Evolutionary conservation across 169 alveolate species (phyloP), one percentile per base, ranked within the genome.

Genomic region (Plasmodium blacklocki): DNA sequence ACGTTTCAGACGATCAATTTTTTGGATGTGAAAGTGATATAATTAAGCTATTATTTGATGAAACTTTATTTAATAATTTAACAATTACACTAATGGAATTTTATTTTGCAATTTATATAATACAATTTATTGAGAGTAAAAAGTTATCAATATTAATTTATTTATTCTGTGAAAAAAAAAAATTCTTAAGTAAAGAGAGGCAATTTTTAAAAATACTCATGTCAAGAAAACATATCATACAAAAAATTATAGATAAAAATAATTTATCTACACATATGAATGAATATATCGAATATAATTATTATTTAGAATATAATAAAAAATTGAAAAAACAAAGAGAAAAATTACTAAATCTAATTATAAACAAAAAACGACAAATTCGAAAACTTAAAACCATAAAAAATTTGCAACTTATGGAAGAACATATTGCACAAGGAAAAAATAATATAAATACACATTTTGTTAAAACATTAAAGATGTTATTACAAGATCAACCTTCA

Each of bases 121-220:
- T 86, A 15, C 92, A 86, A 21, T 86, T 86, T 86, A 73, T 86
- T 58, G 92, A 86, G 62, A 73, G 83, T 63, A 86, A 86, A 74
- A 72, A 64, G 18, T 43, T 86, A 50, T 70, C 92, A 5, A 72
- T 86, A 60, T 67, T 86, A 60, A 59, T 86, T 50, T 72, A 71
- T 60, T 19, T 86, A 32, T 86, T 86, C 58, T 86, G 92, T 50
- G 92, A 86, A 21, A 86, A 86, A 54, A 86, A 86, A 72, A 73
- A 59, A 9, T 45, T 29, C 18, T 49, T 86, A 49, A 86, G 43
- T 52, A 72, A 66, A 43, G 92, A 86, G 73, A 86, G 58, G 66
- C 59, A 60, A 47, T 86, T 63, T 54, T 15, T 64, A 62, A 86
- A 86, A 49, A 71, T 71, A 26, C 45, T 67, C n/a, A 26, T 32